Percentiles rank a stretch among this genome's conserved stretches.
phyloP scores from a whole-genome alignment of 78 protist genomes.

The Cyanophora paradoxa region DNA sequence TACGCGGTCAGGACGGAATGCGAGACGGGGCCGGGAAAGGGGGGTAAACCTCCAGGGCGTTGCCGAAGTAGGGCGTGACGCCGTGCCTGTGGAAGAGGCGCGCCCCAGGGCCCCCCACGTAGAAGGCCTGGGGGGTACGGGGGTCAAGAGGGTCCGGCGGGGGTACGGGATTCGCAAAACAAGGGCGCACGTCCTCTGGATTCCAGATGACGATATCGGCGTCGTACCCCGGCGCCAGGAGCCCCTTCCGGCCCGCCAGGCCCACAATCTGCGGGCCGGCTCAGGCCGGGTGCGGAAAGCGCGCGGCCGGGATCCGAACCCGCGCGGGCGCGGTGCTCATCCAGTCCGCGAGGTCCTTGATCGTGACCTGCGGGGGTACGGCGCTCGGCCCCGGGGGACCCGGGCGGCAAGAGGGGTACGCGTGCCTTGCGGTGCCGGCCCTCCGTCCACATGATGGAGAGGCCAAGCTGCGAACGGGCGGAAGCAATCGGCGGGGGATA shows the following conservation, averaged over 20 bases:
- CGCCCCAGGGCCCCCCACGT: no score
- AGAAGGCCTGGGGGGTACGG: conserved; percentile 18
- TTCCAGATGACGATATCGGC: conserved; percentile 57
- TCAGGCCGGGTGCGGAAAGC: no score
- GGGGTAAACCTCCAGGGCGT: no score
- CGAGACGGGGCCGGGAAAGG: no score
- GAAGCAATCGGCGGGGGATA: no score
- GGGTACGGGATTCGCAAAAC: not conserved
- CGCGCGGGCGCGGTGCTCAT: conserved; percentile 32
- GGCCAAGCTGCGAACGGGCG: conserved; percentile 47
- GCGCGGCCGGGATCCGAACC: no score
- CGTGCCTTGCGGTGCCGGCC: conserved; percentile 15
- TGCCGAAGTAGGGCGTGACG: no score
- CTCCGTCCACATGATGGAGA: conserved; percentile 31
- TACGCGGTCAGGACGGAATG: no score
- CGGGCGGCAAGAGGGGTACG: no score
- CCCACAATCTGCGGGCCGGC: conserved; percentile 27
- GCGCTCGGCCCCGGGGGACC: no score
- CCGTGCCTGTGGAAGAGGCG: no score
- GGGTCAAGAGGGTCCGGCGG: conserved; percentile 29
- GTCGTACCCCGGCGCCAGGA: conserved; percentile 43
- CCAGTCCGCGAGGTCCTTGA: not conserved
- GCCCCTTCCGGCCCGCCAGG: conserved; percentile 43
- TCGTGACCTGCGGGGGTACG: no score
- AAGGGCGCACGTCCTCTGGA: conserved; percentile 25